These are phyloP conservation scores for Leccinellum albellum DNA, from an alignment of 768 basidiomycete genomes.

Conservation along the genomic window DNA sequence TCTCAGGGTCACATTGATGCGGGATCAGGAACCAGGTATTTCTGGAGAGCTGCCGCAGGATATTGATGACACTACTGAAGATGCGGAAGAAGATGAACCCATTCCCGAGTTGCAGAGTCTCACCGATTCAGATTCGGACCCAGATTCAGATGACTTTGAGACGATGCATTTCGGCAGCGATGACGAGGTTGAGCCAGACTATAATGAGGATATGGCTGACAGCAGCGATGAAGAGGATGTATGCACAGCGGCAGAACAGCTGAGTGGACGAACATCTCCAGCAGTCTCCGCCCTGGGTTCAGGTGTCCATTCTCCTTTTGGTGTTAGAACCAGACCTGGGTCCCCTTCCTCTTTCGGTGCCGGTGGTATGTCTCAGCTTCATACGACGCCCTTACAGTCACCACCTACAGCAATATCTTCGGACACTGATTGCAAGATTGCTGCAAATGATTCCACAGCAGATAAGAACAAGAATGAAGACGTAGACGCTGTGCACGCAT, in stretches of 20 bases:
- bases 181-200: constrained; percentile 26
- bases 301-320: constrained; percentile 9
- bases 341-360: constrained; percentile 5
- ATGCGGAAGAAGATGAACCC: constrained; percentile 13
- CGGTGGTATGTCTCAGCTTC: neutral
- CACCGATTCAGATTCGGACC: constrained; percentile 30
- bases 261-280: constrained; percentile 26
- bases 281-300: constrained; percentile 21
- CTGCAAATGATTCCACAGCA: neutral
- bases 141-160: constrained; percentile 28
- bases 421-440: neutral
- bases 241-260: constrained; percentile 20
- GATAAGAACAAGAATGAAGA: constrained; percentile 6
- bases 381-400: constrained; percentile 2
- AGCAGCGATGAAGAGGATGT: constrained; percentile 26
- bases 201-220: constrained; percentile 28
- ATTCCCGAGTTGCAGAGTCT: constrained; percentile 25
- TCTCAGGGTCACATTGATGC: constrained; percentile 58
- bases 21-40: constrained; percentile 20
- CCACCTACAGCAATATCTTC: constrained; percentile 9
- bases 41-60: constrained; percentile 4
- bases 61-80: constrained; percentile 11
- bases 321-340: neutral
- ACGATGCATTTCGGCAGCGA: constrained; percentile 13
- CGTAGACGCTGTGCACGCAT: neutral